phyloP scores from a whole-genome alignment of 2,329 filamentous ascomycete genomes.

The Trichoderma gracile region DNA sequence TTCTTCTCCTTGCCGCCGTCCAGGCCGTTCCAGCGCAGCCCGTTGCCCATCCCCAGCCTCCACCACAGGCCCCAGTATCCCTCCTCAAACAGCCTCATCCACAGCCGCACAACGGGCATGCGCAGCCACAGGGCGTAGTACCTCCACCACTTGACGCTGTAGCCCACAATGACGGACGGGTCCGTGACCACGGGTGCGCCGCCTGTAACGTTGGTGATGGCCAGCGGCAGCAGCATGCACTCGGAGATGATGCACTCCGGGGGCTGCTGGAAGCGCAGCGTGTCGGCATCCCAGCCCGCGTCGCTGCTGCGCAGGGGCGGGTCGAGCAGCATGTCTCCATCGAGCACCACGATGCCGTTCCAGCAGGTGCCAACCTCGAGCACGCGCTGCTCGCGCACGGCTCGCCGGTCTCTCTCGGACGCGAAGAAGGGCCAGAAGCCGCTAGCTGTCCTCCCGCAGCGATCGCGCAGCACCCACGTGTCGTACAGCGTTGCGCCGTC shows the following conservation, averaged over 20 bases:
- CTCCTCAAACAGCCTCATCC: constrained; percentile 25
- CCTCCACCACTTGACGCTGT: constrained; percentile 25
- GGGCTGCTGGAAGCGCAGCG: constrained; percentile 25
- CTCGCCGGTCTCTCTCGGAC: constrained; percentile 16
- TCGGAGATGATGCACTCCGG: constrained; percentile 26
- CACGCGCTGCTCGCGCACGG: constrained; percentile 22
- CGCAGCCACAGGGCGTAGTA: constrained; percentile 27
- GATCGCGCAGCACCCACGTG: constrained; percentile 26
- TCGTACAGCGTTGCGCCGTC: constrained; percentile 27
- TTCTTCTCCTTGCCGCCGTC: constrained; percentile 24
- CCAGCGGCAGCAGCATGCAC: constrained; percentile 23
- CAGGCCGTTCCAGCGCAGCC: constrained; percentile 22
- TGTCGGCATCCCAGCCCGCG: constrained; percentile 18
- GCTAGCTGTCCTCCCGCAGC: constrained; percentile 24
- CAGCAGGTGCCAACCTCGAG: constrained; percentile 25
- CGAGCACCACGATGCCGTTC: constrained; percentile 27
- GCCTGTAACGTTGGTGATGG: constrained; percentile 24
- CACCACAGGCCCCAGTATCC: constrained; percentile 26
- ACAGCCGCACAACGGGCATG: constrained; percentile 23
- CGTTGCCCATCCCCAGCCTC: constrained; percentile 24
- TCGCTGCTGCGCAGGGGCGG: constrained; percentile 8
- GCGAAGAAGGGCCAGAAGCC: constrained; percentile 27
- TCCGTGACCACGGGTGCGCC: constrained; percentile 26
- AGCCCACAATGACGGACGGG: constrained; percentile 23
- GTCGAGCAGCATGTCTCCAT: constrained; percentile 27